A percentile compares a stretch with the other conserved stretches of the same genome.
These are phyloP conservation scores for Cyclotella sp. DNA, from an alignment of 108 stramenopile genomes.

Conservation along the genomic window DNA sequence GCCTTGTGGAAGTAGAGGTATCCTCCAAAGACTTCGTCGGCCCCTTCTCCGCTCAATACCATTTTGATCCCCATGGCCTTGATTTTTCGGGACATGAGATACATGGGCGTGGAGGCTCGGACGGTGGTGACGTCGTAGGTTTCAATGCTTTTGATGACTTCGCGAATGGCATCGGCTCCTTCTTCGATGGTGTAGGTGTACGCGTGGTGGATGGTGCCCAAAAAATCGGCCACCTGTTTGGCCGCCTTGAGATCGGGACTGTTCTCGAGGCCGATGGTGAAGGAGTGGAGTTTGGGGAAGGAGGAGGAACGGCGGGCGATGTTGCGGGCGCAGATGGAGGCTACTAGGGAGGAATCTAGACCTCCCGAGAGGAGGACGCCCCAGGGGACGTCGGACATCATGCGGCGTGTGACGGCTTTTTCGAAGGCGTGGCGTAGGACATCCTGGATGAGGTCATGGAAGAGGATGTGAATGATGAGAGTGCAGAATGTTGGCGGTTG, in stretches of 20 bases:
- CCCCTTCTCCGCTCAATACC: conserved; percentile 98
- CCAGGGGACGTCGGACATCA: conserved; percentile 99
- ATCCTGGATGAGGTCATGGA: conserved; percentile 44
- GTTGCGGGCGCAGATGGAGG: conserved; percentile 92
- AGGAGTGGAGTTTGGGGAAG: conserved; percentile 96
- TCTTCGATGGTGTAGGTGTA: conserved; percentile 98
- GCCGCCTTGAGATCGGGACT: conserved; percentile 97
- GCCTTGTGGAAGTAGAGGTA: conserved; percentile 99
- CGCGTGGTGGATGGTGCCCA: conserved; percentile 97
- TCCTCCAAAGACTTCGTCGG: conserved; percentile 98
- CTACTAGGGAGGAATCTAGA: conserved; percentile 96
- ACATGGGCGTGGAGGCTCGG: conserved; percentile 98
- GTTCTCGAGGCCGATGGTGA: conserved; percentile 92
- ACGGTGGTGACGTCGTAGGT: conserved; percentile 98
- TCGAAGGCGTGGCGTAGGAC: conserved; percentile 91
- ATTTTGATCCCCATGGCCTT: conserved; percentile 99
- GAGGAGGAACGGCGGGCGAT: conserved; percentile 74
- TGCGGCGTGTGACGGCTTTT: conserved; percentile 91
- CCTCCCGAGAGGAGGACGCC: conserved; percentile 98
- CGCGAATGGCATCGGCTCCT: conserved; percentile 96
- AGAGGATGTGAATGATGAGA: background rate
- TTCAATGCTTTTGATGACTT: conserved; percentile 94
- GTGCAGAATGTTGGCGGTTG: background rate
- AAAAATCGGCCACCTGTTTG: conserved; percentile 90
- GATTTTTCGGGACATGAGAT: conserved; percentile 97